These are phyloP conservation scores for Nemophila menziesii DNA, from an alignment of 257 asterid species.

Conservation along the genomic window DNA sequence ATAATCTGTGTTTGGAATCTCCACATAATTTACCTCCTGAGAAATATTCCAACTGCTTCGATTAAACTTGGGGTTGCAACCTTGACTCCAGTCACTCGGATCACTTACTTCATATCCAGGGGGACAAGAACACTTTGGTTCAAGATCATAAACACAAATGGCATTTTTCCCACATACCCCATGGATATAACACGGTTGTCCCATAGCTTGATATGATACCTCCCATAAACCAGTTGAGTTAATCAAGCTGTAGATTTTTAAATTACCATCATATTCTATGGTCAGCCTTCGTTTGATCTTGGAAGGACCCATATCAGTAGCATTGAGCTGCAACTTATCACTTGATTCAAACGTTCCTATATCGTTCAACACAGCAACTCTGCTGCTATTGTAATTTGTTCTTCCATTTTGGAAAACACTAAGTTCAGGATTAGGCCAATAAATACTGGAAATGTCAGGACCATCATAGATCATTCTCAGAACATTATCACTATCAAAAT, in stretches of 20 bases:
- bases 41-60: slow-evolving; percentile 9
- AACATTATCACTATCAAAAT: slow-evolving; percentile 42
- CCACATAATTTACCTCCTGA: slow-evolving; percentile 30
- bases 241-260: slow-evolving; percentile 35
- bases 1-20: slow-evolving; percentile 42
- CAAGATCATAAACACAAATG: slow-evolving; percentile 30
- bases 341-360: slow-evolving; percentile 41
- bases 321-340: slow-evolving; percentile 26
- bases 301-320: slow-evolving; percentile 36
- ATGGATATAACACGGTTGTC: slow-evolving; percentile 29
- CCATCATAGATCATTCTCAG: slow-evolving; percentile 35
- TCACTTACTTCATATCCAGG: slow-evolving; percentile 35
- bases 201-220: slow-evolving; percentile 43
- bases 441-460: slow-evolving; percentile 29
- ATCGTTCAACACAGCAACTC: slow-evolving; percentile 27
- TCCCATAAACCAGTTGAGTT: slow-evolving; percentile 35
- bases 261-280: slow-evolving; percentile 44
- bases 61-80: slow-evolving; percentile 39
- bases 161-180: slow-evolving; percentile 33
- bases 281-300: slow-evolving; percentile 33
- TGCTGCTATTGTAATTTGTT: slow-evolving; percentile 18
- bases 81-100: slow-evolving; percentile 37
- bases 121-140: slow-evolving; percentile 42
- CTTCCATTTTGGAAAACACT: slow-evolving; percentile 19
- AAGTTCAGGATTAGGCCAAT: slow-evolving; percentile 45